Conservation (phyloP, 768 basidiomycete species). For the Suillus clintonianus region DNA sequence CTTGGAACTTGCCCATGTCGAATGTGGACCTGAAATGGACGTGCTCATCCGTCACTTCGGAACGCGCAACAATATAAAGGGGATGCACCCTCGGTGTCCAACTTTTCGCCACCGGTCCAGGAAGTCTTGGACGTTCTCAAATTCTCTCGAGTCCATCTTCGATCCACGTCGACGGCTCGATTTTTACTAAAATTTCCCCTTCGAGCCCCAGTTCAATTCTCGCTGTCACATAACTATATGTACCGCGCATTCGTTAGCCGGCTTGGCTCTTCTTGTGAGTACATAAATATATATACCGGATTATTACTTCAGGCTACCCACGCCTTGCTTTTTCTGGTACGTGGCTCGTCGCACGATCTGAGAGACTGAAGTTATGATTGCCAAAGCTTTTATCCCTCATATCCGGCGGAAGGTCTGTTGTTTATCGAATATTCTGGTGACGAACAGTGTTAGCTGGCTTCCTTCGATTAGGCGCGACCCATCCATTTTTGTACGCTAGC, state of each 20-base stretch:
- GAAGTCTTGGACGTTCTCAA: background rate
- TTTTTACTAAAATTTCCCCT: background rate
- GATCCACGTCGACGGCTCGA: background rate
- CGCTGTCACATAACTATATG: background rate
- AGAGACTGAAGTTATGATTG: background rate
- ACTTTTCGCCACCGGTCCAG: background rate
- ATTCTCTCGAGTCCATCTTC: background rate
- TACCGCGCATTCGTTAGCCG: background rate
- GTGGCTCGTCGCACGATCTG: background rate
- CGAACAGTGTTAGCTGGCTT: background rate
- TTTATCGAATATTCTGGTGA: background rate
- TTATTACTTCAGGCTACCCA: slow-evolving; percentile 1
- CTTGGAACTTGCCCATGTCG: background rate
- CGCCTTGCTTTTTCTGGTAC: background rate
- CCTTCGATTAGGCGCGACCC: background rate
- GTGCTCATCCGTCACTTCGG: background rate
- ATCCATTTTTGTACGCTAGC: background rate
- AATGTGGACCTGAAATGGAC: background rate
- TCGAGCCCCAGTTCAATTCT: background rate
- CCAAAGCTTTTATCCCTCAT: background rate
- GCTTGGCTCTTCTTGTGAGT: background rate
- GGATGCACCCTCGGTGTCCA: background rate
- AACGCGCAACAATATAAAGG: background rate
- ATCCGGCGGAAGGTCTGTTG: background rate
- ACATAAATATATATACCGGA: background rate